A percentile compares a stretch with the other conserved stretches of the same genome.
These are phyloP conservation scores for Balakata baccata DNA, from an alignment of 345 rosid species.

Conservation along the genomic window DNA sequence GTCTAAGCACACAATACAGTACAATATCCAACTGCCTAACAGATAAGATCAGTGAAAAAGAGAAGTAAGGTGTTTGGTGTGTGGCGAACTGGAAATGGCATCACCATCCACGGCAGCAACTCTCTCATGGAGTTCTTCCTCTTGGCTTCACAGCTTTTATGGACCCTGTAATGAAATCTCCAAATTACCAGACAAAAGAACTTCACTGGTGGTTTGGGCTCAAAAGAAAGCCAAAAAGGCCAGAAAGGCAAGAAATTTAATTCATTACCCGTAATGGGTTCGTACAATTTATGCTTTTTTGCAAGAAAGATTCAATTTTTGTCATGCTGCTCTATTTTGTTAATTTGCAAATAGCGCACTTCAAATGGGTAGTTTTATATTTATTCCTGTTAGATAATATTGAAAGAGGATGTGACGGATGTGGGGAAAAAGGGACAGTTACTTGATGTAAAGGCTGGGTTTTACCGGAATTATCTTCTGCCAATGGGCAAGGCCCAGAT, in stretches of 20 bases:
- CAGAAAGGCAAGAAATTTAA: conserved; percentile 50
- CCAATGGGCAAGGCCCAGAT: conserved; percentile 85
- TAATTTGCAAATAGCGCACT: not conserved
- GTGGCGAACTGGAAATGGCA: conserved; percentile 36
- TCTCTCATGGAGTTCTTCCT: conserved; percentile 64
- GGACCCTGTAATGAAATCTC: conserved; percentile 37
- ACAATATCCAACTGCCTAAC: not conserved
- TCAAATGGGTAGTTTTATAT: conserved; percentile 15
- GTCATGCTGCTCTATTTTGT: not conserved
- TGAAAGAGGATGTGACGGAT: conserved; percentile 74
- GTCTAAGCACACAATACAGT: not conserved
- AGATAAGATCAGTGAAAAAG: conserved; percentile 24
- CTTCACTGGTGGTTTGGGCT: conserved; percentile 40
- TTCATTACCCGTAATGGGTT: conserved; percentile 11
- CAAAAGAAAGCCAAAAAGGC: conserved; percentile 77
- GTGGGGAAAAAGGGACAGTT: conserved; percentile 82
- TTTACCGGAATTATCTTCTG: conserved; percentile 71
- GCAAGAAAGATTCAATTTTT: not conserved
- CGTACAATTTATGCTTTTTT: not conserved
- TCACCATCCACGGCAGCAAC: conserved; percentile 39
- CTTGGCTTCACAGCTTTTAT: conserved; percentile 41
- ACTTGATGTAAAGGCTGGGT: conserved; percentile 84
- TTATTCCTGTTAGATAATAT: conserved; percentile 47
- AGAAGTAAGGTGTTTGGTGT: not conserved
- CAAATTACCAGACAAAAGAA: conserved; percentile 37